Evolutionary conservation across 768 basidiomycete species (phyloP).

Genomic region (Calocybe cyanea): DNA sequence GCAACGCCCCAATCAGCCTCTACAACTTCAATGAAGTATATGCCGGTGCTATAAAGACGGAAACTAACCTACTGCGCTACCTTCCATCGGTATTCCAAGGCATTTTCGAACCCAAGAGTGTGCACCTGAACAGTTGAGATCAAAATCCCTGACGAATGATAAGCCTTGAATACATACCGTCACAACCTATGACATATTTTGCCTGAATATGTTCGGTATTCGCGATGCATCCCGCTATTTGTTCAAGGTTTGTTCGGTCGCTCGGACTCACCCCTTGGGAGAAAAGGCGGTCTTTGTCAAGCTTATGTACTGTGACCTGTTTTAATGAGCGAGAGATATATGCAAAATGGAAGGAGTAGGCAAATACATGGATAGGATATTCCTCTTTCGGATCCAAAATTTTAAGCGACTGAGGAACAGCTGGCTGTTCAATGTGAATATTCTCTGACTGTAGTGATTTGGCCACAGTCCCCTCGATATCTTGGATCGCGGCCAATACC

Average conservation of each 20-base stretch:
- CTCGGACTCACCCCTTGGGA: not conserved
- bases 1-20: constrained; percentile 1
- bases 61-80: not conserved
- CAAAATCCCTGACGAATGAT: not conserved
- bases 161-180: not conserved
- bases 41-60: no score
- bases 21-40: not conserved
- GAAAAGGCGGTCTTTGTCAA: not conserved
- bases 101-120: constrained; percentile 4
- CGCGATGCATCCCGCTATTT: not conserved
- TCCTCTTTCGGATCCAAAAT: not conserved
- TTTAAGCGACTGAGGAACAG: constrained; percentile 1
- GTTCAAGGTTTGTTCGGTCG: not conserved
- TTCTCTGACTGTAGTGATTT: not conserved
- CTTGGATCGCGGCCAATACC: not conserved
- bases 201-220: not conserved
- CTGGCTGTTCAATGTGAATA: not conserved
- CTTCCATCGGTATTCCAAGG: not conserved
- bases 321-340: not conserved
- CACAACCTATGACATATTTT: constrained; percentile 4
- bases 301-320: not conserved
- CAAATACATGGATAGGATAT: not conserved
- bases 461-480: not conserved
- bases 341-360: not conserved
- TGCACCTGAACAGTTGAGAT: not conserved